Evolutionary conservation across 2,329 filamentous ascomycete genomes (phyloP).

Genomic region (Ilyonectria mors-panacis): DNA sequence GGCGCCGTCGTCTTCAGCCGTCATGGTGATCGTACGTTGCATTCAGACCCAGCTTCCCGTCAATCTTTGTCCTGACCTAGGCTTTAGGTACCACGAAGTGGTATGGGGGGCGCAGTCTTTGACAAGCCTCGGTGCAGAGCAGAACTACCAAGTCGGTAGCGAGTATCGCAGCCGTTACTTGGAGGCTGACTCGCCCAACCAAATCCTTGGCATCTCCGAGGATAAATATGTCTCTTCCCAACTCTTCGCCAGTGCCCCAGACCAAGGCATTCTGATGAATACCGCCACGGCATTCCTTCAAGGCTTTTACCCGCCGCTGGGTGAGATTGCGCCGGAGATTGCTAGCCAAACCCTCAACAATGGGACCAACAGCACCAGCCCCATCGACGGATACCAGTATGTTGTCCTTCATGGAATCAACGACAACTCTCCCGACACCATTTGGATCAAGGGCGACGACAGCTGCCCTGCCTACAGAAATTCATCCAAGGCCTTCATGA

Average conservation of each 20-base stretch:
- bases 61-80: slow-evolving; percentile 2
- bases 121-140: slow-evolving; percentile 53
- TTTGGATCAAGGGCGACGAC: slow-evolving; percentile 57
- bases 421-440: slow-evolving; percentile 52
- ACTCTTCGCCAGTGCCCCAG: slow-evolving; percentile 52
- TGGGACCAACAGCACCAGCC: slow-evolving; percentile 46
- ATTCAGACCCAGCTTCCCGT: background rate
- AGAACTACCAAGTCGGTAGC: slow-evolving; percentile 49
- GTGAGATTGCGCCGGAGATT: slow-evolving; percentile 45
- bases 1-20: slow-evolving; percentile 53
- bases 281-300: slow-evolving; percentile 56
- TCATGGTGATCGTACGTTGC: slow-evolving; percentile 53
- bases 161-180: slow-evolving; percentile 46
- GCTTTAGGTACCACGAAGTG: slow-evolving; percentile 53
- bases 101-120: slow-evolving; percentile 52
- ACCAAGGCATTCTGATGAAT: slow-evolving; percentile 52
- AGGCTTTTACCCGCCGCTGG: slow-evolving; percentile 53
- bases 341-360: slow-evolving; percentile 51
- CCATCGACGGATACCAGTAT: slow-evolving; percentile 54
- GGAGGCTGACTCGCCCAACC: slow-evolving; percentile 44
- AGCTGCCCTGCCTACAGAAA: slow-evolving; percentile 49
- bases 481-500: slow-evolving; percentile 46
- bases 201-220: slow-evolving; percentile 52
- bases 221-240: slow-evolving; percentile 51
- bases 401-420: slow-evolving; percentile 50